Evolutionary conservation across 1,139 yeast species (phyloP).

Genomic region (Petasospora rhodanensis): DNA sequence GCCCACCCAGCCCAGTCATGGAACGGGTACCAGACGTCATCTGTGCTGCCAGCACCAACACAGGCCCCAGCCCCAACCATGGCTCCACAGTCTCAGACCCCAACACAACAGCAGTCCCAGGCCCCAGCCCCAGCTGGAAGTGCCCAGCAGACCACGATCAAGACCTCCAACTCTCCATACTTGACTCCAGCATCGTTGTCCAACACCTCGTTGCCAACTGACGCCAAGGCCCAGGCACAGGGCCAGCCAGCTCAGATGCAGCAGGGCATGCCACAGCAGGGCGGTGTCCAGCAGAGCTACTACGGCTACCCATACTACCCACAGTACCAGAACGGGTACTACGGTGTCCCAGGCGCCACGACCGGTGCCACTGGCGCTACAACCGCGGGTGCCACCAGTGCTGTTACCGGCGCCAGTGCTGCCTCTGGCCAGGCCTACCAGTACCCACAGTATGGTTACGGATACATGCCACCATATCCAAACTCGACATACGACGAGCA

Average conservation of each 20-base stretch:
- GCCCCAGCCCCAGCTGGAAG: slow-evolving; percentile 1
- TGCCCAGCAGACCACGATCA: slow-evolving; percentile 6
- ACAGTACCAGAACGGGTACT: slow-evolving; percentile 22
- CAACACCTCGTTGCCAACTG: slow-evolving; percentile 13
- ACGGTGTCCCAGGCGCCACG: slow-evolving; percentile 7
- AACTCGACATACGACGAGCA: slow-evolving; percentile 21
- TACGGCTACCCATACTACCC: slow-evolving; percentile 24
- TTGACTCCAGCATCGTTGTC: slow-evolving; percentile 22
- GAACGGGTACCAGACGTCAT: slow-evolving; percentile 14
- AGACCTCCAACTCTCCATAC: slow-evolving; percentile 19
- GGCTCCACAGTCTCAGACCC: slow-evolving; percentile 6
- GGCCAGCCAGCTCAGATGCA: slow-evolving; percentile 4
- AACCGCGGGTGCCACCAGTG: slow-evolving; percentile 4
- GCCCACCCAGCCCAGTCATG: slow-evolving; percentile 20
- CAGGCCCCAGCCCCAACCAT: slow-evolving; percentile 4
- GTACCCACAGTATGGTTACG: slow-evolving; percentile 21
- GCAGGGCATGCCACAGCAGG: slow-evolving; percentile 21
- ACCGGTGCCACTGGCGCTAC: slow-evolving; percentile 7
- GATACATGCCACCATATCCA: slow-evolving; percentile 23
- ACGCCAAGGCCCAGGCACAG: slow-evolving; percentile 9
- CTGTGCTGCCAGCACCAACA: slow-evolving; percentile 13
- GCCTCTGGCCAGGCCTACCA: slow-evolving; percentile 15
- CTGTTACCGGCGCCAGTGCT: slow-evolving; percentile 3
- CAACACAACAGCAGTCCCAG: no score
- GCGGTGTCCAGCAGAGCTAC: slow-evolving; percentile 19